Evolutionary conservation across 1,284 basidiomycete species (phyloP), one percentile per base, ranked within the genome.

Genomic region (Apiotrichum gracile): DNA sequence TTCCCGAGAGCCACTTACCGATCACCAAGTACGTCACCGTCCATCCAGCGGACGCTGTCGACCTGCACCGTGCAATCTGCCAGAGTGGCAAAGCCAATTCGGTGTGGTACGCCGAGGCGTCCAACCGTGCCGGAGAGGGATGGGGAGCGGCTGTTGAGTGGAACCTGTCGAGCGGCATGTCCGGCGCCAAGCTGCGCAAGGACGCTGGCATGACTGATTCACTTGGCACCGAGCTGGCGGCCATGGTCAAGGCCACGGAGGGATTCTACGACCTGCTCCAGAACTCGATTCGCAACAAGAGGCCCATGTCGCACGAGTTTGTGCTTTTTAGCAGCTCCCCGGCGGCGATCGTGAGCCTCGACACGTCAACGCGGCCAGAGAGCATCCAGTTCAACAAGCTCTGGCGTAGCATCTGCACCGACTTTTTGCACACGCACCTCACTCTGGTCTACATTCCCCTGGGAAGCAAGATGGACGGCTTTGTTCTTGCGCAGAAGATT

Each of bases 71-170:
- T 10, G 67, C 65, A 5, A 41, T 75, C 21, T 65, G 66, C 57
- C 55, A 61, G 41, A 54, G 56, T 6, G 49, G 49, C 9, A 57
- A 61, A 25, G 40, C 60, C 2, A 42, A 49, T 19, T 64, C 68
- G 0, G 61, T 74, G 9, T 75, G 71, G 67, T 75, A 75, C 54
- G 64, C 72, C 1, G 72, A 70, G 39, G 69, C 68, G 1, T 68
- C 67, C 10, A 66, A 61, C n/a, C 62, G 73, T 19, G 70, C 66
- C 0, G 73, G 72, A 21, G 73, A 74, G 62, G 71, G 68, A 3
- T 75, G 73, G 73, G 72, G 61, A 12, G 65, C 73, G 0, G 72
- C 72, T 5, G 58, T 74, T 10, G 70, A 75, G 54, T 75, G 73
- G 73, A 65, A 67, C 21, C 56, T 67, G 17, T 58, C 67, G 22